Base-by-base conservation (phyloP, 305 asterid species). In the Fraxinus baroniana region DNA sequence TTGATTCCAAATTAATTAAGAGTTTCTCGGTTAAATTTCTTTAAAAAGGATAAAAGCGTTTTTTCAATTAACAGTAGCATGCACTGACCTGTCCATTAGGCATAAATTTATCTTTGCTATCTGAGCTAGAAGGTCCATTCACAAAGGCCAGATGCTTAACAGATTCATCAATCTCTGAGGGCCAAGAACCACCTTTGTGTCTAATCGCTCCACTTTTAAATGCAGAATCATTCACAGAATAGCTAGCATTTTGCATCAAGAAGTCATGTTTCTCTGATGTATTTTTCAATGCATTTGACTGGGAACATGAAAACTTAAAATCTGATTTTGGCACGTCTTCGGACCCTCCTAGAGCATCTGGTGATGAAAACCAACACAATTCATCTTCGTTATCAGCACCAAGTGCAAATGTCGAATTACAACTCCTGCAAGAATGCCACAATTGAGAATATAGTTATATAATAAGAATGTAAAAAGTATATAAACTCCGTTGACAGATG, bases 371-470 rank as follows among this genome's bases (percentile, higher is more conserved):
- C 99, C 98, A 95, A 78, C 86, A 90, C 74, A 90, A 68, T 71
- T 89, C 95, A 84, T 91, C 95, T 62, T 91, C 97, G 84, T 85
- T 86, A 76, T 90, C 81, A 70, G 87, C 84, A 36, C 91, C 95
- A 86, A 93, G 90, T 78, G 94, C 99, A 89, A 94, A 94, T 74
- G 95, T 88, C 2, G 97, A 92, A 85, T 93, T 97, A 79, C 95
- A 90, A 87, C 88, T 91, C 87, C 98, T 92, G 97, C 35, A 86
- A 81, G 41, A 76, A 77, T 86, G 62, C 60, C 44, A 60, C 44
- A 71, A 12, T 52, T 72, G 73, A 85, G 83, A 64, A 62, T 81
- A 77, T 60, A 79, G 9, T 66, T 71, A 49, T 37, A 62, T 15
- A 37, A 81, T 18, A 84, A 74, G 35, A 86, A 80, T 72, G 66